phyloP scores from a whole-genome alignment of 129 eudicot species.

The Chrysanthemum seticuspe region DNA sequence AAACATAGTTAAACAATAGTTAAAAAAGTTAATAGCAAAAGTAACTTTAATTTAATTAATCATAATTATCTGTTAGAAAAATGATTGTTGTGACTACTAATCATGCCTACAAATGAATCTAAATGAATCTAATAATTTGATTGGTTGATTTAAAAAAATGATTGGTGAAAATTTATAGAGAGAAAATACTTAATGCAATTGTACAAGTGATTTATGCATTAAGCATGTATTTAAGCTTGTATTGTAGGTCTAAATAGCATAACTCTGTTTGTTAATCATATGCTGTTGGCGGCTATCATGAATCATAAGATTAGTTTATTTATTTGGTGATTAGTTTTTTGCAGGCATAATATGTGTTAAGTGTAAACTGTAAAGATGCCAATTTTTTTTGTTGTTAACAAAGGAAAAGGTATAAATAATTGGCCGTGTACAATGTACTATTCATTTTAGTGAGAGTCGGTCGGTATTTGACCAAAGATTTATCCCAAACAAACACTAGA shows the following conservation, averaged over 20 bases:
- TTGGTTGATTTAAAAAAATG: no score
- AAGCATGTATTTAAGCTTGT: no score
- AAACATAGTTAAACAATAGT: no score
- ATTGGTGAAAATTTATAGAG: no score
- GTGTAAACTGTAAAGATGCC: constrained; percentile 12
- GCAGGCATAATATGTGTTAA: constrained; percentile 10
- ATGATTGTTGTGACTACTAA: no score
- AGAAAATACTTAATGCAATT: no score
- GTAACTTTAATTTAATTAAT: neutral
- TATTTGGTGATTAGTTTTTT: neutral
- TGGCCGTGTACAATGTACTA: constrained; percentile 12
- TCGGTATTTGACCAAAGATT: constrained; percentile 18
- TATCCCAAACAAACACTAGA: neutral
- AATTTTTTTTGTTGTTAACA: constrained; percentile 7
- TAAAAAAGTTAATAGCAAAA: neutral
- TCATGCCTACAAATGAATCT: no score
- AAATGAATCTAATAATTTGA: no score
- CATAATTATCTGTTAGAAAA: no score
- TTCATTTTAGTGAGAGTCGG: neutral
- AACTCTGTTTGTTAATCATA: no score
- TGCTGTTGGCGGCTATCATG: constrained; percentile 17
- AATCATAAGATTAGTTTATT: neutral
- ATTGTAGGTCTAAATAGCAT: no score
- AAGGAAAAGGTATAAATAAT: neutral
- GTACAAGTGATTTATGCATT: no score